phyloP scores from a whole-genome alignment of 352 stramenopile species.

The Globisporangium emineosum region DNA sequence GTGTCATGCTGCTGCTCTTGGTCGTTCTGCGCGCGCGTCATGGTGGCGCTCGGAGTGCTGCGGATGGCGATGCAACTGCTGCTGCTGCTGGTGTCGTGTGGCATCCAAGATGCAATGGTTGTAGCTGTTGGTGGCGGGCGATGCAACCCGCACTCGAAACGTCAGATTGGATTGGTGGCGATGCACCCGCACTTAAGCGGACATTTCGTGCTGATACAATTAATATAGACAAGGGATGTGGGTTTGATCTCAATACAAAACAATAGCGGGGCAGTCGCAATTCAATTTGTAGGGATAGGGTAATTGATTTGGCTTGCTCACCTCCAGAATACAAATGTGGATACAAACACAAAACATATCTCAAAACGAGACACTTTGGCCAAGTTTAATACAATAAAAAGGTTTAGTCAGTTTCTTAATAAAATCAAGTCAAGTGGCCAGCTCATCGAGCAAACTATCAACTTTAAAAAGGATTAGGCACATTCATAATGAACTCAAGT shows the following conservation, averaged over 20 bases:
- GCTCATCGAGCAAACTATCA: too few relatives aligned
- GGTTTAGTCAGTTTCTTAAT: too few relatives aligned
- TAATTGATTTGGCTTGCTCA: not conserved
- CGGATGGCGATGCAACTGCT: not conserved
- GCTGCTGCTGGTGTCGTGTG: not conserved
- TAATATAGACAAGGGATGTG: not conserved
- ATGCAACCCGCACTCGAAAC: constrained; percentile 13
- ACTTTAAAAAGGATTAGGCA: too few relatives aligned
- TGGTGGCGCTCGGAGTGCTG: constrained; percentile 7
- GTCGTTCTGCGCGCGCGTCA: constrained; percentile 3
- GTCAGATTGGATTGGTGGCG: constrained; percentile 10
- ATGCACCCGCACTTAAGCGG: constrained; percentile 9
- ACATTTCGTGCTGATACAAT: not conserved
- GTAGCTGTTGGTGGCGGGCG: constrained; percentile 4
- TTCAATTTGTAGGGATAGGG: not conserved
- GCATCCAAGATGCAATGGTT: constrained; percentile 4
- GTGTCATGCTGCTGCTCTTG: constrained; percentile 13
- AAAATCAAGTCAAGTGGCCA: too few relatives aligned
- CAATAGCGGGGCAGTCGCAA: not conserved
- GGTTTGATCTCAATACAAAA: not conserved
- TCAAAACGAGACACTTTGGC: too few relatives aligned
- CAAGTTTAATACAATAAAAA: too few relatives aligned
- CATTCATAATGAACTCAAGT: too few relatives aligned
- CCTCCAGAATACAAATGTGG: too few relatives aligned
- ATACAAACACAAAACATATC: too few relatives aligned